Percentiles rank a stretch among this genome's conserved stretches.
Evolutionary conservation across 805 yeast genomes (phyloP).

Genomic region (Kodamaea laetipori): DNA sequence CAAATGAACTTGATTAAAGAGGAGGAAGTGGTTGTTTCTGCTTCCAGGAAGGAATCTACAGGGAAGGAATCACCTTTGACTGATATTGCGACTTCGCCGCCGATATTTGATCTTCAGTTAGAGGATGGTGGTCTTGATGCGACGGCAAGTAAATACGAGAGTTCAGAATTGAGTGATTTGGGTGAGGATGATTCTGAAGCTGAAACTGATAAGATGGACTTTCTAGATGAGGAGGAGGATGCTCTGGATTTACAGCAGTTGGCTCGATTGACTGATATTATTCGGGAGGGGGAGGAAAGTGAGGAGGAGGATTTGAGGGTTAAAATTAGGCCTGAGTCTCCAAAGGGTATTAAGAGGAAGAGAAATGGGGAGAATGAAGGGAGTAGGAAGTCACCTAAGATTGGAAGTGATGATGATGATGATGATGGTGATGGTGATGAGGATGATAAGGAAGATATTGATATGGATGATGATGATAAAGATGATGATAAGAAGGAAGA

Average conservation of each 20-base stretch:
- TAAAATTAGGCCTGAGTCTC: background rate
- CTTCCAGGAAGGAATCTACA: constrained; percentile 9
- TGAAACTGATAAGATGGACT: constrained; percentile 86
- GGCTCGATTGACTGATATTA: constrained; percentile 39
- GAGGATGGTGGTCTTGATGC: constrained; percentile 14
- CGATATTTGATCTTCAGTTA: constrained; percentile 33
- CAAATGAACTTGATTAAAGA: constrained; percentile 1
- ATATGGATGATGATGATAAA: constrained; percentile 49
- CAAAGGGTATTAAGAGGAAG: no score
- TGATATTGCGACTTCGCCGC: constrained; percentile 45
- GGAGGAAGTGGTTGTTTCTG: background rate
- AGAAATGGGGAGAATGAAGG: no score
- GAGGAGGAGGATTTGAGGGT: constrained; percentile 35
- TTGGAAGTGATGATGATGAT: background rate
- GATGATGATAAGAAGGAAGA: constrained; percentile 47
- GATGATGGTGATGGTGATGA: constrained; percentile 10
- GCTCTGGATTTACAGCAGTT: constrained; percentile 36
- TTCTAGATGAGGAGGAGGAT: constrained; percentile 39
- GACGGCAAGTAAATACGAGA: constrained; percentile 32
- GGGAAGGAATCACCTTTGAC: constrained; percentile 43
- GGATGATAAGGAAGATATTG: constrained; percentile 23
- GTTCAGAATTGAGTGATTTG: constrained; percentile 51
- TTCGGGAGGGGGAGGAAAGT: constrained; percentile 12
- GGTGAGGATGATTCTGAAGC: constrained; percentile 77
- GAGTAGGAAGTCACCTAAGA: no score